Conservation (phyloP, 805 yeast species). For the Metschnikowia drakensbergensis region DNA sequence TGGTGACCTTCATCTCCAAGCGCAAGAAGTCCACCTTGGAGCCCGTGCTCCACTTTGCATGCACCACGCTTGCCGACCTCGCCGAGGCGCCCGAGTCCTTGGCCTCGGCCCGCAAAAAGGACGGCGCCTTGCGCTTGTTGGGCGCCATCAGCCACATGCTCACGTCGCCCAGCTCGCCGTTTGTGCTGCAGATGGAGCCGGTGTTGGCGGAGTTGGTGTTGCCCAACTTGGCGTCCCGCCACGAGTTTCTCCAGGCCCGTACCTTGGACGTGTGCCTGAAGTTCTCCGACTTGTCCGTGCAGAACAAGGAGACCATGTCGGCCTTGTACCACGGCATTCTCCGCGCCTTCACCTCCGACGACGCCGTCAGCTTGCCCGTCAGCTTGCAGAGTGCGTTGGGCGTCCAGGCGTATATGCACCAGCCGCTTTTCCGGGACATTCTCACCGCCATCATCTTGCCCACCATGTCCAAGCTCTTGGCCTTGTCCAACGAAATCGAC, state of each 20-base stretch:
- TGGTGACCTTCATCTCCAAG: constrained; percentile 68
- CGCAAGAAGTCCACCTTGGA: constrained; percentile 58
- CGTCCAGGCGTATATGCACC: constrained; percentile 69
- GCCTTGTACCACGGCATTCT: constrained; percentile 34
- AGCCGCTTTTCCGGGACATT: constrained; percentile 64
- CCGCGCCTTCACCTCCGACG: constrained; percentile 25
- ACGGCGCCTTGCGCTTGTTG: constrained; percentile 74
- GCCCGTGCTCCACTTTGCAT: constrained; percentile 58
- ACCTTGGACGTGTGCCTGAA: constrained; percentile 62
- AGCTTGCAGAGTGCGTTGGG: constrained; percentile 83
- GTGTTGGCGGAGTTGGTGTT: constrained; percentile 62
- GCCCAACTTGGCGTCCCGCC: constrained; percentile 63
- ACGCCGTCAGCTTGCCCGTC: constrained; percentile 54
- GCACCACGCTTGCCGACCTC: constrained; percentile 40
- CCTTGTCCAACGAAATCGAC: constrained; percentile 75
- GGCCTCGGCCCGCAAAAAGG: constrained; percentile 58
- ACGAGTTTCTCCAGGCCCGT: constrained; percentile 71
- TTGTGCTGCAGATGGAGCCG: constrained; percentile 59
- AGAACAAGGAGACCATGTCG: constrained; percentile 22
- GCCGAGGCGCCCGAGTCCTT: constrained; percentile 36
- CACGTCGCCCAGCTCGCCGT: constrained; percentile 52
- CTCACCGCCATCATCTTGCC: constrained; percentile 67
- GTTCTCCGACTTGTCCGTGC: constrained; percentile 59
- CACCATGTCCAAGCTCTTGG: constrained; percentile 75
- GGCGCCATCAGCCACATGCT: constrained; percentile 67